Evolutionary conservation across 805 yeast species (phyloP).

Genomic region (Kuraishia cidri): DNA sequence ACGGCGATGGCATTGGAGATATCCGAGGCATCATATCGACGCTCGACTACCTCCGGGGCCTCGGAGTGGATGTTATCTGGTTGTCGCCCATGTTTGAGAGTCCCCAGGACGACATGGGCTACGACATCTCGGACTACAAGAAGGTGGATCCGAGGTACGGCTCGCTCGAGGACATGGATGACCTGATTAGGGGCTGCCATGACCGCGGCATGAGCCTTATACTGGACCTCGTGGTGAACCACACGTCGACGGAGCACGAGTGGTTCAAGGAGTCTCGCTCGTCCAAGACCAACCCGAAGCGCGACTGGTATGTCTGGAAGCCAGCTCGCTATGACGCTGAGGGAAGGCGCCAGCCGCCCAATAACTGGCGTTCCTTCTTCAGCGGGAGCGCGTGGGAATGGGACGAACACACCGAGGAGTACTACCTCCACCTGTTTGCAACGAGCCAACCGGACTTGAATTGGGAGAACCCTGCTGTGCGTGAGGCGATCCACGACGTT

Average conservation of each 20-base stretch:
- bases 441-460: slow-evolving; percentile 50
- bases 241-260: slow-evolving; percentile 43
- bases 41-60: slow-evolving; percentile 38
- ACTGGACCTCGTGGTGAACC: slow-evolving; percentile 51
- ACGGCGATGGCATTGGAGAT: slow-evolving; percentile 54
- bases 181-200: slow-evolving; percentile 36
- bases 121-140: slow-evolving; percentile 48
- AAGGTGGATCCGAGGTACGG: slow-evolving; percentile 44
- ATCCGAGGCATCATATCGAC: slow-evolving; percentile 42
- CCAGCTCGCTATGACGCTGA: slow-evolving; percentile 33
- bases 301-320: slow-evolving; percentile 58
- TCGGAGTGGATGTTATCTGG: slow-evolving; percentile 48
- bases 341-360: slow-evolving; percentile 48
- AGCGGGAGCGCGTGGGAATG: slow-evolving; percentile 50
- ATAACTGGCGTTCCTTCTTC: slow-evolving; percentile 46
- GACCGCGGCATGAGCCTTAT: slow-evolving; percentile 40
- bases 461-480: slow-evolving; percentile 42
- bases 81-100: slow-evolving; percentile 49
- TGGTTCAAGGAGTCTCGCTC: slow-evolving; percentile 52
- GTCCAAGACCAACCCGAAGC: slow-evolving; percentile 40
- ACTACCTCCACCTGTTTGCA: slow-evolving; percentile 46
- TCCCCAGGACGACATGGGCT: slow-evolving; percentile 58
- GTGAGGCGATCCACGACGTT: slow-evolving; percentile 34
- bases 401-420: slow-evolving; percentile 45
- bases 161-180: slow-evolving; percentile 41